Base-by-base conservation (phyloP, 768 basidiomycete species). In the Macrolepiota fuliginosa region DNA sequence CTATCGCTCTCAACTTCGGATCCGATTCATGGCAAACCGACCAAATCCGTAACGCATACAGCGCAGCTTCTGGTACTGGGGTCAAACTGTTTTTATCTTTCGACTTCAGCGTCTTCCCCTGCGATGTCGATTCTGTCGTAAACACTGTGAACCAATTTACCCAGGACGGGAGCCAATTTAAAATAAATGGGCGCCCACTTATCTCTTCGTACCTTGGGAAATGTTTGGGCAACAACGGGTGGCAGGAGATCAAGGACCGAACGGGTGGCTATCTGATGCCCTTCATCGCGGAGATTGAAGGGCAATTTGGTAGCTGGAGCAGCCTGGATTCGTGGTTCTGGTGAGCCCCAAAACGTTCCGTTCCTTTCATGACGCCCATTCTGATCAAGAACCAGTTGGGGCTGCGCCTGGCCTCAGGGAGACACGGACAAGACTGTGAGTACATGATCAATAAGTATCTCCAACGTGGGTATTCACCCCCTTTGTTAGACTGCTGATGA, bases 1-100 rank as follows among this genome's bases (percentile, higher is more conserved):
- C 83, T 0, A 78, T 88, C 56, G 87, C 87, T 0, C 72, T 89
- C 29, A 90, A 90, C 71, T 75, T 88, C 47, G 87, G 88, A 40
- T 72, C 74, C 3, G 79, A 83, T 61, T 64, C 70, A 9, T 89
- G 86, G 83, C 81, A 86, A 64, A 73, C 72, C 19, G 66, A 58
- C 5, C 82, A 82, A 56, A 70, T 86, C 9, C 73, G 68, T 9
- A 76, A 77, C 19, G 87, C 87, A 56, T 84, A 80, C 62, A 77
- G 70, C 67, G 84, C 84, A 5, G 83, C 85, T 6, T 62, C 78
- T 22, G 72, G 70, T 12, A 71, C 72, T 54, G 67, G 66, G 54
- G 77, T 86, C 72, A 84, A 88, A 69, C 69, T 87, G 42, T 85
- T 86, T 70, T 67, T 84, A 50, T 84, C 82, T 1, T 81, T 85